phyloP scores from a whole-genome alignment of 2,329 filamentous ascomycete species.

The Hypoxylon sp. region DNA sequence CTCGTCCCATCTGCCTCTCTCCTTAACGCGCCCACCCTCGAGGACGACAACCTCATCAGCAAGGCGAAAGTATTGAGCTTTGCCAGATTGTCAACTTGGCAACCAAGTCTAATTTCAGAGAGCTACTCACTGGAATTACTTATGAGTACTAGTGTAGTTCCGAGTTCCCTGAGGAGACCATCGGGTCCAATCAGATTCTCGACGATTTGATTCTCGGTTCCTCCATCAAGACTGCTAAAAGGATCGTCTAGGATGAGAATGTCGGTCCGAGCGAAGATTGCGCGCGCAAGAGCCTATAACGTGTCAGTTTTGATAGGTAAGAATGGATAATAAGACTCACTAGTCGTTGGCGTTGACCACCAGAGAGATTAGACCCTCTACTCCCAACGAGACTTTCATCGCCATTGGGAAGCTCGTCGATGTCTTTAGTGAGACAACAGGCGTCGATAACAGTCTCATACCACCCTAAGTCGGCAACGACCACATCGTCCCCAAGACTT shows the following conservation, averaged over 20 bases:
- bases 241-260: constrained; percentile 57
- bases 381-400: constrained; percentile 45
- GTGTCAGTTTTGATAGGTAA: constrained; percentile 14
- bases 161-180: constrained; percentile 51
- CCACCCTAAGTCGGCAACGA: constrained; percentile 45
- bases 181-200: constrained; percentile 51
- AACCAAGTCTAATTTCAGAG: neutral
- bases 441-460: constrained; percentile 53
- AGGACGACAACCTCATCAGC: constrained; percentile 62
- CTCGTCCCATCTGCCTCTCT: constrained; percentile 59
- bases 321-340: constrained; percentile 39
- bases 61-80: constrained; percentile 57
- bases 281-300: constrained; percentile 57
- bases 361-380: constrained; percentile 50
- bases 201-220: constrained; percentile 54
- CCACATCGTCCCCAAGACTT: constrained; percentile 35
- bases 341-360: constrained; percentile 53
- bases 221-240: constrained; percentile 57
- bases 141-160: constrained; percentile 55
- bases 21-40: constrained; percentile 54
- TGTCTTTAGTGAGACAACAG: constrained; percentile 50
- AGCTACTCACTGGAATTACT: constrained; percentile 52
- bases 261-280: constrained; percentile 53
- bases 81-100: constrained; percentile 6
- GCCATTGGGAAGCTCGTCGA: constrained; percentile 41